Base-by-base conservation (phyloP, 2,329 filamentous ascomycete species). In the Fusarium veterinarium region DNA sequence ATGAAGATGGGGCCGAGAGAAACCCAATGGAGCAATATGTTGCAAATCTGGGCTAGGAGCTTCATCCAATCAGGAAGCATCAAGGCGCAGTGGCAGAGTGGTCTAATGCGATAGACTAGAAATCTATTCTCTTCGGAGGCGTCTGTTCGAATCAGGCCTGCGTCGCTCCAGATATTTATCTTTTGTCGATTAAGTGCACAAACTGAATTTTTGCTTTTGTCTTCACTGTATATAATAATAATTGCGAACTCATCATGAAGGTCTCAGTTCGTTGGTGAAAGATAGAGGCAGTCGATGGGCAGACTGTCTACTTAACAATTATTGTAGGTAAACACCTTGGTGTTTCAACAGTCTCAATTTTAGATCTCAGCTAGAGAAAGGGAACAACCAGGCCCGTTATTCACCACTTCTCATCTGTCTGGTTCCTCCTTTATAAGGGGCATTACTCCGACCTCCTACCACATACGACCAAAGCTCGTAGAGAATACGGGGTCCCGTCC, bases 401-500 rank as follows among this genome's bases (percentile, higher is more conserved):
- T 17, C 5, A 12, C 6, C n/a, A 10, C n/a, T 5, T 25, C 41
- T 10, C 10, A 19, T 16, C 3, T n/a, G 9, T 17, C 11, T 33
- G 5, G 14, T 6, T 10, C 14, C 8, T 28, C 31, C 23, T 37
- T 0, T 0, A 38, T 38, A 10, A 17, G 4, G 16, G 8, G 9
- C n/a, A 33, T 23, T 33, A 14, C 11, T 7, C 11, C 17, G 16
- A 3, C 16, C 2, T 8, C 23, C 30, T 0, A 1, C 16, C 62
- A 64, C 62, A 65, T 65, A 65, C 41, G 59, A 64, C 62, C 62
- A 65, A 30, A 64, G 62, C 59, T 64, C 62, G 62, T 38, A 53
- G 61, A 64, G 19, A 64, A 64, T 44, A 52, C 61, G 57, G 57
- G 61, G 60, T 64, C 62, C 62, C 62, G 59, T 65, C 42, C 35